These are phyloP conservation scores for Arctostaphylos glauca DNA, from an alignment of 148 eudicot genomes.

Conservation along the genomic window DNA sequence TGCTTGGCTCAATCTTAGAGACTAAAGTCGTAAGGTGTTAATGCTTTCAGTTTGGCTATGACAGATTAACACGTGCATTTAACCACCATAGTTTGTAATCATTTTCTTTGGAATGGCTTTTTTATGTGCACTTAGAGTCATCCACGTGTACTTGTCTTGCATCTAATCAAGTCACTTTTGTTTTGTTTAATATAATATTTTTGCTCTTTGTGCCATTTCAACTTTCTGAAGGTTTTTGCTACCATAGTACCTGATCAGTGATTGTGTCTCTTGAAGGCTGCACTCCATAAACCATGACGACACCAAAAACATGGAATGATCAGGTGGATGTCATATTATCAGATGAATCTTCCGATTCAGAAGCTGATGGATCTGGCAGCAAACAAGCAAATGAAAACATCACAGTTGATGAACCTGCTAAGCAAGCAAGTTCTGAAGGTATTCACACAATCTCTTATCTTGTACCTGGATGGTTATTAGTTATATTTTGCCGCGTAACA, in stretches of 20 bases:
- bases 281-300: slow-evolving; percentile 25
- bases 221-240: background rate
- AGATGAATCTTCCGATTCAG: slow-evolving; percentile 47
- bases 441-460: background rate
- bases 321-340: slow-evolving; percentile 54
- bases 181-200: background rate
- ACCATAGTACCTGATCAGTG: background rate
- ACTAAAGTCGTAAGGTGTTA: background rate
- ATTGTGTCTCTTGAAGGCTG: background rate
- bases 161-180: background rate
- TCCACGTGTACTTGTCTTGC: background rate
- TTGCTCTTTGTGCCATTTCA: background rate
- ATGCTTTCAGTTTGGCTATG: background rate
- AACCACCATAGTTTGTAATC: background rate
- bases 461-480: background rate
- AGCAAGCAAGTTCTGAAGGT: slow-evolving; percentile 33
- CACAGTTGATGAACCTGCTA: slow-evolving; percentile 25
- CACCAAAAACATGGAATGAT: slow-evolving; percentile 28
- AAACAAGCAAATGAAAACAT: slow-evolving; percentile 19
- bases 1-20: background rate
- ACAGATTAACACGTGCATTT: background rate
- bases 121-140: background rate
- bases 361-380: slow-evolving; percentile 23
- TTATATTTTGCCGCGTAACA: background rate
- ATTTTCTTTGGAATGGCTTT: background rate